Conservation (phyloP, 2,329 filamentous ascomycete genomes). For the Arachnopeziza araneosa region DNA sequence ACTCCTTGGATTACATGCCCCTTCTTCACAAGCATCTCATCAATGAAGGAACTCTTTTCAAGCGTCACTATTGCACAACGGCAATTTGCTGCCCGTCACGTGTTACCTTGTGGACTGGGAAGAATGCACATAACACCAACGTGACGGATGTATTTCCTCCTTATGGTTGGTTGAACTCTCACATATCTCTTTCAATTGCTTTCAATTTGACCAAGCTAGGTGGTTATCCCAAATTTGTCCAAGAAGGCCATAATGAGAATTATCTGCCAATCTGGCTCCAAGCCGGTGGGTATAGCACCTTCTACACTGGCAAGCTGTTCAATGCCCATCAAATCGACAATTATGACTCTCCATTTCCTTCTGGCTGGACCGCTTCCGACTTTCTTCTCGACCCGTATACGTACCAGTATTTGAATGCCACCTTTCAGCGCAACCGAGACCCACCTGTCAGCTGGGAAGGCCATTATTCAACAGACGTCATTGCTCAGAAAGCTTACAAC, state of each 20-base stretch:
- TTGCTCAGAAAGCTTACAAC: slow-evolving; percentile 51
- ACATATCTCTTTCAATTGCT: not conserved
- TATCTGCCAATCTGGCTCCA: slow-evolving; percentile 70
- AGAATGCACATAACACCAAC: slow-evolving; percentile 59
- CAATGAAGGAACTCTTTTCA: slow-evolving; percentile 49
- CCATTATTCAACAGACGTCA: slow-evolving; percentile 45
- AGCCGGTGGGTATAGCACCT: slow-evolving; percentile 61
- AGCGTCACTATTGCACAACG: slow-evolving; percentile 55
- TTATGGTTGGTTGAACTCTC: slow-evolving; percentile 32
- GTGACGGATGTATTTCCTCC: slow-evolving; percentile 45
- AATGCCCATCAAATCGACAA: slow-evolving; percentile 58
- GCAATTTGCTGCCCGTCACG: slow-evolving; percentile 58
- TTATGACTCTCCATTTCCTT: slow-evolving; percentile 52
- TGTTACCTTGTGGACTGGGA: slow-evolving; percentile 56
- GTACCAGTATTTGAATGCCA: slow-evolving; percentile 62
- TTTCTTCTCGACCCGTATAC: slow-evolving; percentile 62
- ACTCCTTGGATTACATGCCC: slow-evolving; percentile 54
- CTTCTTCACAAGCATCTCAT: slow-evolving; percentile 47
- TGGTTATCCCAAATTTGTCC: slow-evolving; percentile 61
- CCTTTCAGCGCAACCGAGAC: slow-evolving; percentile 55
- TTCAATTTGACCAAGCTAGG: slow-evolving; percentile 19
- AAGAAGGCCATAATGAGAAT: slow-evolving; percentile 58
- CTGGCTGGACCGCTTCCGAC: slow-evolving; percentile 53
- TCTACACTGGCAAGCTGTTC: slow-evolving; percentile 68
- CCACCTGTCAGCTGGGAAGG: slow-evolving; percentile 50